Evolutionary conservation across 83 land plant genomes (phyloP).

Genomic region (Thuja plicata): DNA sequence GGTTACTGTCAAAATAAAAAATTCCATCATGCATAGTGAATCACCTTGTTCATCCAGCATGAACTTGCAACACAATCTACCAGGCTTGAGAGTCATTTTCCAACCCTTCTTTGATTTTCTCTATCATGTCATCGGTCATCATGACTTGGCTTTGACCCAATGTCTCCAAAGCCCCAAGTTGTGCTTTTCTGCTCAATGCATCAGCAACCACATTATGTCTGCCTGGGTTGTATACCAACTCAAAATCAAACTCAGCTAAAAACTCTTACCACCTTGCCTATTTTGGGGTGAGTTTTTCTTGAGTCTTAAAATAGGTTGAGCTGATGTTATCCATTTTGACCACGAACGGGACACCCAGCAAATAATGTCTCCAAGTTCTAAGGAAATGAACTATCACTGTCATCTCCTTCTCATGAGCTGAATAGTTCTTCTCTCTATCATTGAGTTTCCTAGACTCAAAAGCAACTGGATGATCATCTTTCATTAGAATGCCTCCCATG

Average conservation of each 20-base stretch:
- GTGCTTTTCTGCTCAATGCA: background rate
- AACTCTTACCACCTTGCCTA: slow-evolving; percentile 9
- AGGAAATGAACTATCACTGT: background rate
- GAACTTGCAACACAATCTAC: too few relatives aligned
- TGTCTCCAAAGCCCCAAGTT: too few relatives aligned
- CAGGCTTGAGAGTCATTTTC: too few relatives aligned
- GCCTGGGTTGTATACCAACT: background rate
- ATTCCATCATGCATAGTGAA: too few relatives aligned
- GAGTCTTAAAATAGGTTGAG: background rate
- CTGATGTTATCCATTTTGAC: background rate
- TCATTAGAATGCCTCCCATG: background rate
- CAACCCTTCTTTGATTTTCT: too few relatives aligned
- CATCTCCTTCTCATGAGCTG: background rate
- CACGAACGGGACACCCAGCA: background rate
- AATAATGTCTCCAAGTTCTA: too few relatives aligned
- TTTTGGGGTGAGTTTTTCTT: background rate
- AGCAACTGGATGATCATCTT: background rate
- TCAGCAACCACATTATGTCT: background rate
- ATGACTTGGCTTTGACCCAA: too few relatives aligned
- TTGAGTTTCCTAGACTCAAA: slow-evolving; percentile 2
- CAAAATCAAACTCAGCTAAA: background rate
- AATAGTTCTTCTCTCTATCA: too few relatives aligned
- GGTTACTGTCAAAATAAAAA: too few relatives aligned
- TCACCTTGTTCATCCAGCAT: too few relatives aligned
- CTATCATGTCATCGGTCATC: background rate